Conservation (phyloP, 257 asterid species). For the Nicotiana noctiflora region DNA sequence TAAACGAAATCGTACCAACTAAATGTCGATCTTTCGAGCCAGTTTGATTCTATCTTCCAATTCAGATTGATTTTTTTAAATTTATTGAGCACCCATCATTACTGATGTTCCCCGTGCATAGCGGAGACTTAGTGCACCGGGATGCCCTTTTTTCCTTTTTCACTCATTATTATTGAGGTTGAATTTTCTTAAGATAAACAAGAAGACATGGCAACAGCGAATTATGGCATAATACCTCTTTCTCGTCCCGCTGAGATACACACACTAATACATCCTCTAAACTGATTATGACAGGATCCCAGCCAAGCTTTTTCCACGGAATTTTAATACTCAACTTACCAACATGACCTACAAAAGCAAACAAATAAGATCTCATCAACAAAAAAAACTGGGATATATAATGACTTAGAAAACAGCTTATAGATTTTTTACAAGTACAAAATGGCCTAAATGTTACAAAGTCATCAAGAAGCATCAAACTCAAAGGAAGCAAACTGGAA, state of each 20-base stretch:
- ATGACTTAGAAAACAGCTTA: not conserved
- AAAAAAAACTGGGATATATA: not conserved
- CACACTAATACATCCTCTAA: slow-evolving; percentile 78
- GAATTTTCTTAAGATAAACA: not conserved
- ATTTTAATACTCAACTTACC: slow-evolving; percentile 91
- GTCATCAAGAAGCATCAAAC: not conserved
- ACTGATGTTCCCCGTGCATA: no score
- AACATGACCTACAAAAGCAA: slow-evolving; percentile 55
- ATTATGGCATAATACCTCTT: slow-evolving; percentile 46
- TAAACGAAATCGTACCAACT: not conserved
- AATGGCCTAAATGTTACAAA: not conserved
- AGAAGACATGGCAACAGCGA: not conserved
- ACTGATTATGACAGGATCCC: slow-evolving; percentile 86
- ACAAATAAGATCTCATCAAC: not conserved
- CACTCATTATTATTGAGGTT: not conserved
- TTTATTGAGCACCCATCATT: not conserved
- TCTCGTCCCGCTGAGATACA: slow-evolving; percentile 72
- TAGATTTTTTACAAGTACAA: not conserved
- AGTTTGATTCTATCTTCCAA: not conserved
- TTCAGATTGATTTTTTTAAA: not conserved
- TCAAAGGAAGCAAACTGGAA: not conserved
- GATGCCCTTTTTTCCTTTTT: not conserved
- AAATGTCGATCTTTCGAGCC: not conserved
- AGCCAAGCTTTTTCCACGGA: slow-evolving; percentile 99
- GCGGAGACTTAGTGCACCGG: no score